These are phyloP conservation scores for Circinella umbellata DNA, from an alignment of 371 early-diverging fungal species.

Conservation along the genomic window DNA sequence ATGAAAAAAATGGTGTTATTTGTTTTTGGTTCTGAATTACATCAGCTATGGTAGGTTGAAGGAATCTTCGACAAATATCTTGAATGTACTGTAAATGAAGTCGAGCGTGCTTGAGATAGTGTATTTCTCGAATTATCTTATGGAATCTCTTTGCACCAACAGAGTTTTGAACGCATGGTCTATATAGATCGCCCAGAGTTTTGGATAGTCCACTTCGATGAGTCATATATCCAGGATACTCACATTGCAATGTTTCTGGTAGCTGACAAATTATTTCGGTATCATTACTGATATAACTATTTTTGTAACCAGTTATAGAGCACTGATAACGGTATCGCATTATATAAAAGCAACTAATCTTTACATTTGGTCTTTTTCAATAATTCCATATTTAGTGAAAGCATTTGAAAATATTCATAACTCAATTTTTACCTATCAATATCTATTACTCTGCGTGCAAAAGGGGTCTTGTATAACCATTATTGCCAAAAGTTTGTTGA, in stretches of 20 bases:
- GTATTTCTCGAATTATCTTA: neutral
- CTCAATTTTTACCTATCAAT: neutral
- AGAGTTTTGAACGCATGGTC: slow-evolving; percentile 4
- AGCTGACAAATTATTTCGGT: too few relatives aligned
- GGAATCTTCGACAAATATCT: neutral
- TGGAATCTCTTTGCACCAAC: neutral
- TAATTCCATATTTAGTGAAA: neutral
- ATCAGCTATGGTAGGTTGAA: too few relatives aligned
- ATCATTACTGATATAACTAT: too few relatives aligned
- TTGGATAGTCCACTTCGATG: neutral
- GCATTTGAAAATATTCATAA: too few relatives aligned
- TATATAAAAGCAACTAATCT: slow-evolving; percentile 8
- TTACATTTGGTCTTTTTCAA: neutral
- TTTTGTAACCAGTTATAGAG: neutral
- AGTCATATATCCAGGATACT: too few relatives aligned
- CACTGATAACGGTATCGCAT: neutral
- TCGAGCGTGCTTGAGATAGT: neutral
- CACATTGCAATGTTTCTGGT: too few relatives aligned
- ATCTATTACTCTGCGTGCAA: neutral
- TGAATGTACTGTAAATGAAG: neutral
- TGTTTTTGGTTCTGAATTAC: too few relatives aligned
- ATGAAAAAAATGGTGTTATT: neutral
- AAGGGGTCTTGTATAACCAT: neutral
- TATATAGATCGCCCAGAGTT: neutral
- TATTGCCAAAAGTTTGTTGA: neutral